These are phyloP conservation scores for Kwoniella sp. DNA, from an alignment of 768 basidiomycete species.

Conservation along the genomic window DNA sequence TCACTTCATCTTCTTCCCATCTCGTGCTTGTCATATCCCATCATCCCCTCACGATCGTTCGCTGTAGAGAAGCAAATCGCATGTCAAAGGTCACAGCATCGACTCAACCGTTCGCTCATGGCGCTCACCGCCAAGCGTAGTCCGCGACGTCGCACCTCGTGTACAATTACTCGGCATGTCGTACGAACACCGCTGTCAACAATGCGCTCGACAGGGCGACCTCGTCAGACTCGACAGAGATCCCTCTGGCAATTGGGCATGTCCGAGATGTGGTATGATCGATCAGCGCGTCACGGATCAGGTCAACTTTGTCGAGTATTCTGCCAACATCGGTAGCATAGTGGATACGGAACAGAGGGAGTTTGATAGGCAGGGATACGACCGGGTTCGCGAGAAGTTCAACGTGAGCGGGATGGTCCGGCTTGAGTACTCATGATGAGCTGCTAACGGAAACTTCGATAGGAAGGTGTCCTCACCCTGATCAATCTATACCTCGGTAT, in stretches of 20 bases:
- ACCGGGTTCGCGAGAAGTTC: conserved; percentile 4
- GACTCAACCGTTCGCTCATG: background rate
- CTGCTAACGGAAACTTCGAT: background rate
- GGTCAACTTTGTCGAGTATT: background rate
- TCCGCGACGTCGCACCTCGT: background rate
- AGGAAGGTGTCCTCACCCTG: conserved; percentile 12
- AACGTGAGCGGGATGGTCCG: conserved; percentile 1
- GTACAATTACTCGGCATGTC: background rate
- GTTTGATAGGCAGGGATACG: background rate
- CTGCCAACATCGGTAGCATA: background rate
- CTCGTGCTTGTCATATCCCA: background rate
- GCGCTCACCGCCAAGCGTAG: background rate
- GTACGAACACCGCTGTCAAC: background rate
- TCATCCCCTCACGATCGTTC: background rate
- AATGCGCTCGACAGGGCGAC: background rate
- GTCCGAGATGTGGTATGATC: conserved; percentile 19
- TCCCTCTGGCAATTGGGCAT: conserved; percentile 10
- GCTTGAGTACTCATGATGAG: background rate
- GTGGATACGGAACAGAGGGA: conserved; percentile 8
- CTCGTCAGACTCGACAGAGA: background rate
- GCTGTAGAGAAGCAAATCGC: background rate
- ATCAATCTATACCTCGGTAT: conserved; percentile 14
- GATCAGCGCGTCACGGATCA: conserved; percentile 7
- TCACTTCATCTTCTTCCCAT: background rate
- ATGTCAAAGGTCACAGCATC: background rate